Evolutionary conservation across 305 asterid genomes (phyloP), one percentile per base, ranked within the genome.

Genomic region (Solanum hybrid): DNA sequence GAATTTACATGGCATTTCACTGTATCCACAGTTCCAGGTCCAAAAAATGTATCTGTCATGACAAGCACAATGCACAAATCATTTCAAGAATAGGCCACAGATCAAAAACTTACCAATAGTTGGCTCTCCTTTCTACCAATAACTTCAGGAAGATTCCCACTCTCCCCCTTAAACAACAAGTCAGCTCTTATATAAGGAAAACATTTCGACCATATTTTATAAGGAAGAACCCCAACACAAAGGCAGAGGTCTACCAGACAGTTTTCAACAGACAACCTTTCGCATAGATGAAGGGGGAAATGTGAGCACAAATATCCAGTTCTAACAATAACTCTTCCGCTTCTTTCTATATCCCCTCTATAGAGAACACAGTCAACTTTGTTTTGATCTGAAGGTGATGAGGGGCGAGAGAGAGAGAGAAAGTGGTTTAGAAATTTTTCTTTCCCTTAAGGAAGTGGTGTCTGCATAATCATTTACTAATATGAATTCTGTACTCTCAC

Each of bases 1-100:
- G 92, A 92, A 78, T 90, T 92, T 64, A 93, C 60, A 90, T 93
- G 89, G 93, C 94, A 92, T 88, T 91, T 93, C 42, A 93, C 87
- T 31, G 66, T 89, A 78, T 90, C 91, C 88, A 93, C 94, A 27
- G 94, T 91, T 87, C 94, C 94, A 17, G 82, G 88, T 37, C 94
- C 93, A 26, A 92, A 93, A 88, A 78, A 92, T 8, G 93, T 93
- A 91, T 92, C 94, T 93, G 93, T 32, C 80, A 89, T 38, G 77
- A 24, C 76, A 85, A 31, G 76, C 32, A 56, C 76, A 85, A 85
- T 31, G 31, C 31, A 56, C 76, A 85, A 31, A 85, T 85, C 45
- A 85, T 85, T 85, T 85, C 76, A 85, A 82, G 27, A 56, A 29
- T 22, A 85, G 73, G 32, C 45, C n/a, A 85, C 40, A 2, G 75